Evolutionary conservation across 768 basidiomycete genomes (phyloP), one percentile per base, ranked within the genome.

Genomic region (Hydnomerulius pinastri): DNA sequence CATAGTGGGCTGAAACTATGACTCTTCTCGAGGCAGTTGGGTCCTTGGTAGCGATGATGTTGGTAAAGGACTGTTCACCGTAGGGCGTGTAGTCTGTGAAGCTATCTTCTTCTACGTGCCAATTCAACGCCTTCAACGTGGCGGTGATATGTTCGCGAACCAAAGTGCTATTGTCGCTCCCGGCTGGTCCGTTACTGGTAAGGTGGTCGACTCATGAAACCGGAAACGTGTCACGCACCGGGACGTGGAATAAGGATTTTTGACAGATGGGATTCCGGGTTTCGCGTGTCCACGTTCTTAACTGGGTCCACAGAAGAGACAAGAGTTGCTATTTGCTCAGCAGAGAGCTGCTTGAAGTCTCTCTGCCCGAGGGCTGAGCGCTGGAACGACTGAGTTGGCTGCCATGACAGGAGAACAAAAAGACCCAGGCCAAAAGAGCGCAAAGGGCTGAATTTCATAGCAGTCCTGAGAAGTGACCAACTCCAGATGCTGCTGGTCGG

Each of bases 21-120:
- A 99, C 77, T 53, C 91, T 85, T 38, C 90, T 72, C 2, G 86
- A 73, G 0, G 97, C 95, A 15, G 72, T 67, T n/a, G 90, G 90
- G 64, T 98, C 88, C 66, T 97, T 97, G 10, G 97, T 98, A 27
- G 93, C 96, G 56, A 98, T 86, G 43, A 98, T 76, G 71, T 99
- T 99, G 12, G 83, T 86, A 66, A 99, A 96, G 32, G 74, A 73
- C 59, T 82, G 90, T 27, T 65, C 61, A 4, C 96, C 97, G 55
- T 88, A 80, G 1, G 97, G 97, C 2, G 97, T 98, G 15, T 71
- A 62, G 43, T 77, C 86, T 5, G 73, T 80, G 73, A 98, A 98
- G 20, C 76, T 72, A 60, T 97, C 94, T 61, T 86, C 80, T 62
- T 97, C 92, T 43, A 94, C 70, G 52, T 94, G 82, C 96, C 96